Base-by-base conservation (phyloP, 1,139 yeast genomes). In the Nakaseomyces uthaithaninus region DNA sequence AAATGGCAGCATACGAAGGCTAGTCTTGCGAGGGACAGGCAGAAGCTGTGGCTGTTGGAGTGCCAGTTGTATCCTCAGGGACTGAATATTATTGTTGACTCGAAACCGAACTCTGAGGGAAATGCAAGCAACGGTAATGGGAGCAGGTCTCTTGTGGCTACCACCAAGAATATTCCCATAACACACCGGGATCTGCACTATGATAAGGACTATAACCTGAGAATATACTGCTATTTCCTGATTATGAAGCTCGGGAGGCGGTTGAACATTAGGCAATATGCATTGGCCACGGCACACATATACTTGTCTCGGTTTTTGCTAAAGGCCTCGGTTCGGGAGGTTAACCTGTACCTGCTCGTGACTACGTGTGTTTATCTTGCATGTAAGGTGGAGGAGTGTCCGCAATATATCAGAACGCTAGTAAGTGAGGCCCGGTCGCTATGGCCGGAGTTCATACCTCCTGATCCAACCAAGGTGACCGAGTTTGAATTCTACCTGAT, bases 391-490 rank as follows among this genome's bases (percentile, higher is more conserved):
- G 97, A 91, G 59, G 98, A 91, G 59, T 81, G 87, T 52, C 97
- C 98, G 1, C 94, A 84, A 57, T 96, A 91, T 57, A 87, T 91
- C 8, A 67, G 96, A 42, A 75, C 89, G 1, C 72, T 91, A 11
- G 75, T 85, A 17, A 71, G 79, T 22, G 97, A 91, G 56, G 94
- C 97, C 2, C 67, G 95, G 39, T 81, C 81, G 35, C 63, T 86
- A 37, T 91, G 98, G 97, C 96, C 97, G 0, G 96, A 89, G 54
- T 86, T 79, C 55, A 80, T 91, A 25, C 94, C 96, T 0, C 87
- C 84, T 42, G 98, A 91, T 58, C 76, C 89, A 17, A 81, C 95
- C 28, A 85, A 84, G 54, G 69, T 91, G n/a, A 96, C 97, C 0
- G 98, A 91, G 57, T 85, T 93, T 64, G 98, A 91, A 63, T 91